Percentiles rank a stretch among this genome's conserved stretches.
phyloP scores from a whole-genome alignment of 805 yeast species.

The Ogataea nakhonphanomensis region DNA sequence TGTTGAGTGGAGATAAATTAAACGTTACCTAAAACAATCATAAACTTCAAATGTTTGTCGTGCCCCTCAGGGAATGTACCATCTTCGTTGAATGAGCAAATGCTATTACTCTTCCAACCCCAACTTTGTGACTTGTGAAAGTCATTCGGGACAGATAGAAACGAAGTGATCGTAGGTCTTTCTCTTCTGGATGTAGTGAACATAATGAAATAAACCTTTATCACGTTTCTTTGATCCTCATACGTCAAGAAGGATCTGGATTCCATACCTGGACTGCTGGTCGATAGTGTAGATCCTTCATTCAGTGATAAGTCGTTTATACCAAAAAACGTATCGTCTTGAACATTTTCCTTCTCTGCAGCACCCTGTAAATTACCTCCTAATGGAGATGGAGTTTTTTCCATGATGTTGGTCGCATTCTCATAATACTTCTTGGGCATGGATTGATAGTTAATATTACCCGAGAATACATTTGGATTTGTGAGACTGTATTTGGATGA shows the following conservation, averaged over 20 bases:
- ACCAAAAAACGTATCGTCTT: constrained; percentile 23
- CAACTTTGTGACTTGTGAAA: constrained; percentile 54
- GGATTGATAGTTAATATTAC: constrained; percentile 25
- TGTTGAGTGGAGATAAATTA: constrained; percentile 58
- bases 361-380: constrained; percentile 9
- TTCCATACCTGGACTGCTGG: constrained; percentile 5
- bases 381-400: constrained; percentile 4
- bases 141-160: constrained; percentile 51
- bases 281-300: constrained; percentile 8
- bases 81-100: constrained; percentile 50
- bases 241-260: constrained; percentile 37
- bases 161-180: constrained; percentile 46
- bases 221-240: constrained; percentile 44
- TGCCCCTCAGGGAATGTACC: constrained; percentile 44
- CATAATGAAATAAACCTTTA: constrained; percentile 50
- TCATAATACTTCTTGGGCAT: constrained; percentile 21
- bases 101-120: constrained; percentile 59
- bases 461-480: constrained; percentile 37
- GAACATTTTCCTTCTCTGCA: constrained; percentile 25
- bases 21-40: constrained; percentile 47
- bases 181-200: constrained; percentile 50
- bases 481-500: constrained; percentile 39
- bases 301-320: constrained; percentile 21
- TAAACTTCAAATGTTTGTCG: constrained; percentile 43
- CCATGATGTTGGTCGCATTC: constrained; percentile 2